Conservation (phyloP, 2,329 filamentous ascomycete species). For the Penicillium griseofulvum region DNA sequence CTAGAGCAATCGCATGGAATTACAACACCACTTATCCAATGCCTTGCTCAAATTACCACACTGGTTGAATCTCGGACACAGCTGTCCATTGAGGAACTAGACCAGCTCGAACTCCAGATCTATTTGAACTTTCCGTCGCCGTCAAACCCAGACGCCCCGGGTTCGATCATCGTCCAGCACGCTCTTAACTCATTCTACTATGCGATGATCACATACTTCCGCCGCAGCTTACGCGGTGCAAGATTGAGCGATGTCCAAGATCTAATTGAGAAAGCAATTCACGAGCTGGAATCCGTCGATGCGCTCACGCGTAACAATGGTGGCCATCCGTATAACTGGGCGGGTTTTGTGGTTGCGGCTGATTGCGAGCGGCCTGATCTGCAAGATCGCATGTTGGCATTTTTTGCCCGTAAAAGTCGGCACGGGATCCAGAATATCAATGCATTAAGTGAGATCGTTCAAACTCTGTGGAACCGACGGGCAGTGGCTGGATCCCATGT, state of each 20-base stretch:
- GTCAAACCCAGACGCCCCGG: conserved; percentile 19
- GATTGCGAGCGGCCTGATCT: conserved; percentile 31
- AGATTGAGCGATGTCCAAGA: conserved; percentile 27
- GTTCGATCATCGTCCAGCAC: conserved; percentile 24
- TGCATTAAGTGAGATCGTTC: conserved; percentile 32
- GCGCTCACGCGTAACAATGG: conserved; percentile 25
- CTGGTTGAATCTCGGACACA: conserved; percentile 23
- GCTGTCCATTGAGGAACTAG: conserved; percentile 22
- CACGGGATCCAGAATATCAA: conserved; percentile 38
- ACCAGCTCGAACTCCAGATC: conserved; percentile 33
- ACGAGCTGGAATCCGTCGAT: conserved; percentile 35
- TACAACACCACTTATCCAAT: conserved; percentile 27
- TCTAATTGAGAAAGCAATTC: conserved; percentile 32
- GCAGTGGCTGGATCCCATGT: conserved; percentile 9
- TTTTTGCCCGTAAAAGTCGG: conserved; percentile 33
- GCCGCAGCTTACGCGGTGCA: conserved; percentile 30
- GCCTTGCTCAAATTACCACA: conserved; percentile 24
- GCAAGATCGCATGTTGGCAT: conserved; percentile 30
- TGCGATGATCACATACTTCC: conserved; percentile 36
- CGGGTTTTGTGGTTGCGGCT: conserved; percentile 36
- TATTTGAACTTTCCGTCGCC: conserved; percentile 26
- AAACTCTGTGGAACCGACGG: conserved; percentile 31
- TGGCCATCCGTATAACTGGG: conserved; percentile 40
- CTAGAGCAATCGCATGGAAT: conserved; percentile 31
- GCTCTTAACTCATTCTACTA: conserved; percentile 38